These are phyloP conservation scores for Aspergillus sp. DNA, from an alignment of 2,329 filamentous ascomycete species.

Conservation along the genomic window DNA sequence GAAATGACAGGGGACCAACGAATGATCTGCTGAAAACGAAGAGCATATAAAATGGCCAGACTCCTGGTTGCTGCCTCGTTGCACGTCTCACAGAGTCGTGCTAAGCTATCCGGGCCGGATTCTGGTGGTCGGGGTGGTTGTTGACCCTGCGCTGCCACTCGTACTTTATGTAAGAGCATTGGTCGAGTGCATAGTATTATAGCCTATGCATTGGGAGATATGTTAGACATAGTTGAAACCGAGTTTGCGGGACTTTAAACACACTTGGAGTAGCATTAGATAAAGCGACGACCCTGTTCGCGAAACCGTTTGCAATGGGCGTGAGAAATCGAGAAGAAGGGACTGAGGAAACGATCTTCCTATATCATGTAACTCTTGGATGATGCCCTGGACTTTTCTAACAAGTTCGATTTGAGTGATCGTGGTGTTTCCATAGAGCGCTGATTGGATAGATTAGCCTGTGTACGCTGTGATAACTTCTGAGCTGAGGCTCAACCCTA, in stretches of 20 bases:
- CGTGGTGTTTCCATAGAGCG: constrained; percentile 19
- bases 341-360: constrained; percentile 16
- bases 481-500: not conserved
- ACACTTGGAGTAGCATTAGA: constrained; percentile 22
- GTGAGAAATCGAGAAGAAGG: constrained; percentile 17
- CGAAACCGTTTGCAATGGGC: constrained; percentile 14
- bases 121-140: constrained; percentile 2
- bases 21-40: constrained; percentile 16
- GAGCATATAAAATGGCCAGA: constrained; percentile 17
- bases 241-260: not conserved
- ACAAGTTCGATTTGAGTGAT: constrained; percentile 20
- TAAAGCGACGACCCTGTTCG: constrained; percentile 22
- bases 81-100: constrained; percentile 19
- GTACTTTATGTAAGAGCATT: constrained; percentile 17
- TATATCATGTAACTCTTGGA: constrained; percentile 18
- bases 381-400: constrained; percentile 14
- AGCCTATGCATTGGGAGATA: not conserved
- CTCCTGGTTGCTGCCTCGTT: constrained; percentile 21
- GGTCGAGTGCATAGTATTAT: constrained; percentile 24
- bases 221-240: too few relatives aligned
- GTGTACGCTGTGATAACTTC: too few relatives aligned
- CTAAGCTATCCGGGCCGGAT: constrained; percentile 5
- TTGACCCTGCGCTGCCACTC: constrained; percentile 10
- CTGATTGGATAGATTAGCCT: not conserved
- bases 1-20: constrained; percentile 6